Evolutionary conservation across 2,329 filamentous ascomycete genomes (phyloP), one percentile per base, ranked within the genome.

Genomic region (Simplicillium aogashimaense): DNA sequence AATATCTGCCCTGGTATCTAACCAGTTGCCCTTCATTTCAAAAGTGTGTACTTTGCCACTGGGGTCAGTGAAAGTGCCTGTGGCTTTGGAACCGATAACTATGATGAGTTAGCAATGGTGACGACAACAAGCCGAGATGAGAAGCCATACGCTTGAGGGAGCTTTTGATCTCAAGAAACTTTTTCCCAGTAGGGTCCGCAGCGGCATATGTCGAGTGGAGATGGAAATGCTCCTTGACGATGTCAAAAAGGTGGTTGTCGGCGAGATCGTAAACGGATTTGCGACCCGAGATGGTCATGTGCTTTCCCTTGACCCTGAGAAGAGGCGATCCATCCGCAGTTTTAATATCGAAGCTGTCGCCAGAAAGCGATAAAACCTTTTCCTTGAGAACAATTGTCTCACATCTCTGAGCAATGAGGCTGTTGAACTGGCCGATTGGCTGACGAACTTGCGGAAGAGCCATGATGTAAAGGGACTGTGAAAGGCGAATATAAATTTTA

Each of bases 291-390:
- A 79, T 51, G 10, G 69, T 67, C 47, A 76, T 50, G 44, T 68
- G 52, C 41, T 72, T 71, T 47, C 76, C 77, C 45, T 77, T 60
- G 34, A 81, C 70, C 46, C 69, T 67, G 45, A 81, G 57, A 28
- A 81, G 49, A 0, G 72, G 66, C 16, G 66, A 60, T 16, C 76
- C 76, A 43, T 67, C 69, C 35, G 66, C 58, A 5, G 72, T 67
- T 40, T 68, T 71, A 56, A 84, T 72, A 46, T 74, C 72, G 59
- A 83, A 84, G 55, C 69, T 75, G 59, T 83, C 78, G 42, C 77
- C 76, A 1, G 70, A 70, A 8, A 81, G 59, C 3, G 78, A 81
- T 43, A 79, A 54, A 14, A 81, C 64, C 49, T 76, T 78, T 51
- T 83, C 78, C 49, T 70, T 74, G 37, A 84, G 61, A 2, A 75